Evolutionary conservation across 1,139 yeast genomes (phyloP).

Genomic region (Eremothecium gossypii): DNA sequence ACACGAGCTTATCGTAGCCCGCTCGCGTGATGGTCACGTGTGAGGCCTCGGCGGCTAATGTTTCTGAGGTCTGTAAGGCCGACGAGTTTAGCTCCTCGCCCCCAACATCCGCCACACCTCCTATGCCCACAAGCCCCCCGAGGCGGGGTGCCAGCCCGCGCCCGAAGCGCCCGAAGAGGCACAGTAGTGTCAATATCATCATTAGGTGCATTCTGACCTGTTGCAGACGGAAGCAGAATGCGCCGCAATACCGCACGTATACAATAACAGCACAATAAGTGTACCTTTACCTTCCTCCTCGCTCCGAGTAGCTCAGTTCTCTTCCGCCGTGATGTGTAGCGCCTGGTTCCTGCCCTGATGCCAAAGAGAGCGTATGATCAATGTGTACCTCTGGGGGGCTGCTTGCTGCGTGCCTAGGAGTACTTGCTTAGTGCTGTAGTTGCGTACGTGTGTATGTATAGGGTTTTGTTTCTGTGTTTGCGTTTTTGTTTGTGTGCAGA

Average conservation of each 20-base stretch:
- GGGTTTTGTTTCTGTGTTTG: neutral
- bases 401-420: neutral
- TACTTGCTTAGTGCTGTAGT: neutral
- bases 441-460: conserved; percentile 1
- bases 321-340: too few species aligned
- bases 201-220: neutral
- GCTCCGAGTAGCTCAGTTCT: neutral
- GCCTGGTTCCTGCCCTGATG: too few species aligned
- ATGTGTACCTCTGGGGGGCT: neutral
- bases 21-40: conserved; percentile 9
- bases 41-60: conserved; percentile 4
- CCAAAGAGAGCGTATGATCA: too few species aligned
- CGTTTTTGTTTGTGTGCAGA: conserved; percentile 3
- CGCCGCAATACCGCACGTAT: too few species aligned
- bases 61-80: neutral
- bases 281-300: neutral
- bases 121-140: neutral
- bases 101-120: neutral
- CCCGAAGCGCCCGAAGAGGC: neutral
- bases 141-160: neutral
- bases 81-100: conserved; percentile 1
- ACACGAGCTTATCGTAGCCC: conserved; percentile 22
- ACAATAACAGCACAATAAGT: too few species aligned
- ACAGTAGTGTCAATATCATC: conserved; percentile 1
- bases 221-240: too few species aligned